These are phyloP conservation scores for Dryadomyces quercivorus DNA, from an alignment of 2,329 filamentous ascomycete genomes.

Conservation along the genomic window DNA sequence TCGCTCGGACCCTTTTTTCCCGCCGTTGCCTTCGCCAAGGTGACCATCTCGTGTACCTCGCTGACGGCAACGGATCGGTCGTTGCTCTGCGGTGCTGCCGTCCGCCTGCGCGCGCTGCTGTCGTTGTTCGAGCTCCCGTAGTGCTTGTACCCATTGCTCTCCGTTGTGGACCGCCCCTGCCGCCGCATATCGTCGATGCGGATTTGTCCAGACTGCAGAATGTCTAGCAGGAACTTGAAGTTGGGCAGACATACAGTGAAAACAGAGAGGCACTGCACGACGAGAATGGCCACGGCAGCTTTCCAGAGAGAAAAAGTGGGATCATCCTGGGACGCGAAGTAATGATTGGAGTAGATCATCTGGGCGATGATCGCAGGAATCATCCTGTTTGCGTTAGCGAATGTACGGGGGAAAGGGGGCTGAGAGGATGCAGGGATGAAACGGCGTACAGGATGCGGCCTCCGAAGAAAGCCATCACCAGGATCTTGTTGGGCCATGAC, in stretches of 20 bases:
- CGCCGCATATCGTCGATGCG: constrained; percentile 3
- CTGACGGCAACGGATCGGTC: background rate
- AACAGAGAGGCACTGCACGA: constrained; percentile 2
- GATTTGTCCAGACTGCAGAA: constrained; percentile 2
- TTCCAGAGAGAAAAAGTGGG: background rate
- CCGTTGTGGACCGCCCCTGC: background rate
- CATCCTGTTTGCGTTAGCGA: background rate
- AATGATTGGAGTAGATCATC: background rate
- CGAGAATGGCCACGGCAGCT: background rate
- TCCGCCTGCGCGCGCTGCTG: background rate
- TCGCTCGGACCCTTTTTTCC: background rate
- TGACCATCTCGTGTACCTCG: constrained; percentile 1
- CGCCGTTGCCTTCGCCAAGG: background rate
- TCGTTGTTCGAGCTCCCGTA: background rate
- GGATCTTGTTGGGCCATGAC: background rate
- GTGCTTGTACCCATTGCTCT: background rate
- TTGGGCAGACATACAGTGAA: constrained; percentile 4
- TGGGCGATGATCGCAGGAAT: background rate
- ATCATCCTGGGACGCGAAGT: background rate
- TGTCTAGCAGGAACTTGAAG: constrained; percentile 4
- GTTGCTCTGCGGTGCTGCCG: background rate
- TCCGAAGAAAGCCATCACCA: background rate
- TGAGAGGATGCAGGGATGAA: background rate
- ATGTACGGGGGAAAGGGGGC: background rate
- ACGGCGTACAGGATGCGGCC: constrained; percentile 1